A percentile compares a stretch with the other conserved stretches of the same genome.
Evolutionary conservation across 2,329 filamentous ascomycete species (phyloP).

Genomic region (Boeremia exigua): DNA sequence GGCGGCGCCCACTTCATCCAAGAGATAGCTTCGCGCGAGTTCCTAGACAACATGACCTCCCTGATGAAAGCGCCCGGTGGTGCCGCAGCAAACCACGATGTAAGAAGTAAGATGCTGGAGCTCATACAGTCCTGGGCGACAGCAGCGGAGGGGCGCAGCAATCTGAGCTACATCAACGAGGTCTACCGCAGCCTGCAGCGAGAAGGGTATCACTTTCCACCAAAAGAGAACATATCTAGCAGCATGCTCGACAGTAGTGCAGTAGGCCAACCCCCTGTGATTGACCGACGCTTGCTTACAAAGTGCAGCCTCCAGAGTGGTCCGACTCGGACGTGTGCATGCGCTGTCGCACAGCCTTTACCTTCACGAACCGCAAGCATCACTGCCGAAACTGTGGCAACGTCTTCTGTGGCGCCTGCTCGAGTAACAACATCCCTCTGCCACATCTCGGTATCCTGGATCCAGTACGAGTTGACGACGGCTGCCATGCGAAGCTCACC

Average conservation of each 20-base stretch:
- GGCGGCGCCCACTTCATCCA: conserved; percentile 92
- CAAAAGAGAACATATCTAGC: conserved; percentile 83
- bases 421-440: conserved; percentile 83
- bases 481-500: conserved; percentile 88
- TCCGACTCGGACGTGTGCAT: conserved; percentile 97
- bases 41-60: conserved; percentile 96
- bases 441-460: conserved; percentile 93
- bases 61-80: conserved; percentile 80
- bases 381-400: conserved; percentile 98
- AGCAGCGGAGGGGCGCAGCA: conserved; percentile 83
- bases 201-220: conserved; percentile 90
- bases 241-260: conserved; percentile 98
- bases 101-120: conserved; percentile 89
- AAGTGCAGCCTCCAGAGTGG: conserved; percentile 86
- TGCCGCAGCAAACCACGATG: conserved; percentile 80
- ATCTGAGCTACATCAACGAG: conserved; percentile 84
- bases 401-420: conserved; percentile 95
- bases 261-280: conserved; percentile 60
- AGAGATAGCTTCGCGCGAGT: conserved; percentile 95
- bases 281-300: neutral
- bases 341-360: conserved; percentile 94
- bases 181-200: conserved; percentile 82
- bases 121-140: conserved; percentile 92
- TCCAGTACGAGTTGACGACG: conserved; percentile 92
- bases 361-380: conserved; percentile 97